A percentile compares a stretch with the other conserved stretches of the same genome.
Evolutionary conservation across 495 filamentous ascomycete genomes (phyloP).

Genomic region (Tuber microsphaerosporum): DNA sequence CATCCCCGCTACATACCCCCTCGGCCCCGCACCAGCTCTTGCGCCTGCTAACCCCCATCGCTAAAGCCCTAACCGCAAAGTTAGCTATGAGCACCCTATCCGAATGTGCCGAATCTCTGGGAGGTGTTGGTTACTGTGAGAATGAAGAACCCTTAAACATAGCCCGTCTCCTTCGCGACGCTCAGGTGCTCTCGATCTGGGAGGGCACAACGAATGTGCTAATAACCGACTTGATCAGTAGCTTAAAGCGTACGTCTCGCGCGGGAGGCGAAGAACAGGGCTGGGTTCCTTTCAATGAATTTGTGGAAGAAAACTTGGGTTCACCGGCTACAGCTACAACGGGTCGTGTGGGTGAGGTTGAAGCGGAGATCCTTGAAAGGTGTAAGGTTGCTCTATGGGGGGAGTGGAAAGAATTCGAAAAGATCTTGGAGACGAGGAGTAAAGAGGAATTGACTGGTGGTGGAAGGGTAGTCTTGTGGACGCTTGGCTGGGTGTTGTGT

Average conservation of each 20-base stretch:
- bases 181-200: conserved; percentile 61
- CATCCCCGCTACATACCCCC: conserved; percentile 32
- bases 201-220: conserved; percentile 71
- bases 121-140: conserved; percentile 70
- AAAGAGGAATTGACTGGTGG: conserved; percentile 34
- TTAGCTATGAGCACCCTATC: conserved; percentile 49
- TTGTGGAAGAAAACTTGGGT: conserved; percentile 38
- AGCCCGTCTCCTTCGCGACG: conserved; percentile 59
- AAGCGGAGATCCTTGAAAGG: conserved; percentile 36
- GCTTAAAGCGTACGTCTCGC: conserved; percentile 46
- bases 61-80: conserved; percentile 59
- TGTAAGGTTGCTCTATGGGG: conserved; percentile 39
- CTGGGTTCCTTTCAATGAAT: conserved; percentile 37
- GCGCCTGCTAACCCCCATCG: conserved; percentile 57
- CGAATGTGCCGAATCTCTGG: conserved; percentile 62
- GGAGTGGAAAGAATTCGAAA: conserved; percentile 37
- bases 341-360: conserved; percentile 19
- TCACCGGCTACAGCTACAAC: conserved; percentile 18
- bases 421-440: conserved; percentile 29
- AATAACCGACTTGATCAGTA: conserved; percentile 54
- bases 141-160: conserved; percentile 60
- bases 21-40: conserved; percentile 47
- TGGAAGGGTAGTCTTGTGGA: conserved; percentile 37
- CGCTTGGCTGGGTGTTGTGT: conserved; percentile 37
- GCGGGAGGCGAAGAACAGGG: conserved; percentile 33